Percentiles rank a stretch among this genome's conserved stretches.
Evolutionary conservation across 208 protist species (phyloP).

Genomic region (Zelonia costaricensis): DNA sequence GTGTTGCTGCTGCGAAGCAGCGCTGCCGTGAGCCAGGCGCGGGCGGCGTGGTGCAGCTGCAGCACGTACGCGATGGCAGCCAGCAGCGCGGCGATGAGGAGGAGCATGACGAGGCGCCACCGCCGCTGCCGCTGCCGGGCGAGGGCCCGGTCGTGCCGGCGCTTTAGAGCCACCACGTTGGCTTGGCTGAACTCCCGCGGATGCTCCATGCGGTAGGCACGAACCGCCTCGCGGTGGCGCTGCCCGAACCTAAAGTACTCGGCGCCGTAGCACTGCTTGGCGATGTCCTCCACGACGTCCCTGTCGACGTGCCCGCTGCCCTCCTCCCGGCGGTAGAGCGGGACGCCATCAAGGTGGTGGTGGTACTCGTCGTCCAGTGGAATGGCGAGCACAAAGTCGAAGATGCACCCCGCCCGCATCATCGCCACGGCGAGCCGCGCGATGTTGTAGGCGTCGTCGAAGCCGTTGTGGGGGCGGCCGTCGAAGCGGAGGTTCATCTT

Average conservation of each 20-base stretch:
- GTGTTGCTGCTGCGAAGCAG: neutral
- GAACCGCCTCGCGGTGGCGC: slow-evolving; percentile 46
- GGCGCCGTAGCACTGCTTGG: slow-evolving; percentile 73
- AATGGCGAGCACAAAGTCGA: slow-evolving; percentile 80
- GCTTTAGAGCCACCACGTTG: slow-evolving; percentile 41
- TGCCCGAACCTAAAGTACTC: slow-evolving; percentile 84
- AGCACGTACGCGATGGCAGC: slow-evolving; percentile 22
- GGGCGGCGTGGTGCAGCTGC: slow-evolving; percentile 2
- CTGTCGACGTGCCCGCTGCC: slow-evolving; percentile 75
- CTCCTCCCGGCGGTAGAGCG: slow-evolving; percentile 80
- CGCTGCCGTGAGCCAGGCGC: slow-evolving; percentile 2
- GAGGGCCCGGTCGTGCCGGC: slow-evolving; percentile 32
- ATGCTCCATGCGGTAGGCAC: slow-evolving; percentile 52
- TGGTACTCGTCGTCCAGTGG: slow-evolving; percentile 68
- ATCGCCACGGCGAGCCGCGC: slow-evolving; percentile 82
- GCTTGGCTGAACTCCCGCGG: slow-evolving; percentile 49
- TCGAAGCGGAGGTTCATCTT: slow-evolving; percentile 76
- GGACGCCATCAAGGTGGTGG: slow-evolving; percentile 59
- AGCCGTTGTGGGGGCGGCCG: slow-evolving; percentile 86
- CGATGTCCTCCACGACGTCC: slow-evolving; percentile 87
- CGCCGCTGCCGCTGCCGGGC: slow-evolving; percentile 33
- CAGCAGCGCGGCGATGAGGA: slow-evolving; percentile 16
- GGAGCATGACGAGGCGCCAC: slow-evolving; percentile 33
- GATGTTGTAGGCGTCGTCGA: slow-evolving; percentile 93
- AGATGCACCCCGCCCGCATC: slow-evolving; percentile 80